These are phyloP conservation scores for Barnettozyma pratensis DNA, from an alignment of 805 yeast species.

Conservation along the genomic window DNA sequence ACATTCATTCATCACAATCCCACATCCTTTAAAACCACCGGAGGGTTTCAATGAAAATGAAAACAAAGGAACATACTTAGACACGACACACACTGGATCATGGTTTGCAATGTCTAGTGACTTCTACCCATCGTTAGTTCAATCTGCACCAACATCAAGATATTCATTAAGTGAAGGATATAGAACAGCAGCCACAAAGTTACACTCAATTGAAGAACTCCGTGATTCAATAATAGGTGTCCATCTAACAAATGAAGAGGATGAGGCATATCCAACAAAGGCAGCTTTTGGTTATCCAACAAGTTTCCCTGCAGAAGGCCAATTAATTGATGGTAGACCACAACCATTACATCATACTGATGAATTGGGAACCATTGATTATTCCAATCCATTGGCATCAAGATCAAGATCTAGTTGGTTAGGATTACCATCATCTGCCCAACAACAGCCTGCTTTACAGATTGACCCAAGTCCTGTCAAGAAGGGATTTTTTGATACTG, in stretches of 20 bases:
- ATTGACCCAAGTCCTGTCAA: slow-evolving; percentile 23
- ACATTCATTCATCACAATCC: slow-evolving; percentile 45
- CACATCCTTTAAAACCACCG: slow-evolving; percentile 54
- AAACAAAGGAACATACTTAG: slow-evolving; percentile 56
- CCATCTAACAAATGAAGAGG: slow-evolving; percentile 28
- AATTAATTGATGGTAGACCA: slow-evolving; percentile 8
- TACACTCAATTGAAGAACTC: slow-evolving; percentile 24
- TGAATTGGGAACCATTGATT: slow-evolving; percentile 1
- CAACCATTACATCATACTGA: background rate
- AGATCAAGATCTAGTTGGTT: slow-evolving; percentile 15
- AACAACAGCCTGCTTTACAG: slow-evolving; percentile 16
- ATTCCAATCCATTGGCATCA: slow-evolving; percentile 11
- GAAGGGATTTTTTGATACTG: slow-evolving; percentile 17
- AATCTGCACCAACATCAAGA: slow-evolving; percentile 69
- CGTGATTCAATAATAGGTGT: slow-evolving; percentile 42
- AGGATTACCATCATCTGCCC: slow-evolving; percentile 13
- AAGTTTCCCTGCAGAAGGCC: slow-evolving; percentile 4
- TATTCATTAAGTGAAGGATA: slow-evolving; percentile 42
- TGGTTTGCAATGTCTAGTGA: slow-evolving; percentile 86
- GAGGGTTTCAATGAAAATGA: slow-evolving; percentile 14
- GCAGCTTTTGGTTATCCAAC: slow-evolving; percentile 17
- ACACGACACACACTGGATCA: slow-evolving; percentile 53
- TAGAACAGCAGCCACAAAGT: slow-evolving; percentile 35
- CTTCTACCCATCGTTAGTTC: slow-evolving; percentile 76
- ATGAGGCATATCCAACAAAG: slow-evolving; percentile 9